Evolutionary conservation across 1,284 basidiomycete species (phyloP).

Genomic region (Termitomyces sp.): DNA sequence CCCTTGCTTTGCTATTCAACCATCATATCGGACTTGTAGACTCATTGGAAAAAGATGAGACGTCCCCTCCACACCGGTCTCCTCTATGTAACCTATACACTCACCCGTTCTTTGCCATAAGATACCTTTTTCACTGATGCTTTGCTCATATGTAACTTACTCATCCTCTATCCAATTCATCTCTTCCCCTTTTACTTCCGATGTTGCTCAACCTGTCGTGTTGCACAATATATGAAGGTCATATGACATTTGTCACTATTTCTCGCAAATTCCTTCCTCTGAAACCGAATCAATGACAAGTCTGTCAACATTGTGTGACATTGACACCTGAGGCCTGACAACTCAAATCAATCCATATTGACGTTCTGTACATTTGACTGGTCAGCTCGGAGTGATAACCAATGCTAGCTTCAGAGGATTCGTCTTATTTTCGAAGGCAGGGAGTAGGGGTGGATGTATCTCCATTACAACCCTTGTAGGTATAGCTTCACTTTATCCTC

Average conservation of each 20-base stretch:
- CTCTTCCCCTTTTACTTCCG: background rate
- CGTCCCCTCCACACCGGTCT: constrained; percentile 2
- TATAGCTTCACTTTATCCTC: constrained; percentile 47
- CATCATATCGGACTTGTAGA: constrained; percentile 19
- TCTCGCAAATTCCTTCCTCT: too few species aligned
- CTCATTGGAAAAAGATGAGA: constrained; percentile 14
- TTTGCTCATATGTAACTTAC: constrained; percentile 14
- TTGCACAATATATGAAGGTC: constrained; percentile 1
- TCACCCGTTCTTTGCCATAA: background rate
- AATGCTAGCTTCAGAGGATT: background rate
- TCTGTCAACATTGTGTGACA: constrained; percentile 2
- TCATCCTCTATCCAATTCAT: background rate
- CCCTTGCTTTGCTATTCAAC: background rate
- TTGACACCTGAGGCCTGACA: constrained; percentile 7
- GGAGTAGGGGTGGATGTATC: too few species aligned
- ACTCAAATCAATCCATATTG: background rate
- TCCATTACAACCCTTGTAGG: constrained; percentile 35
- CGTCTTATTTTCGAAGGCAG: background rate
- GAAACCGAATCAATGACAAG: background rate
- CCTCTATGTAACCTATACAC: constrained; percentile 10
- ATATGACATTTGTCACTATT: background rate
- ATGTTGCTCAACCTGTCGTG: background rate
- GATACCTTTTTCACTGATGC: constrained; percentile 13
- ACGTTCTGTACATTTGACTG: background rate
- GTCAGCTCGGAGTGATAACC: background rate